A percentile compares a stretch with the other conserved stretches of the same genome.
Conservation (phyloP, 441 rosid species). For the Aquilaria agallochum region DNA sequence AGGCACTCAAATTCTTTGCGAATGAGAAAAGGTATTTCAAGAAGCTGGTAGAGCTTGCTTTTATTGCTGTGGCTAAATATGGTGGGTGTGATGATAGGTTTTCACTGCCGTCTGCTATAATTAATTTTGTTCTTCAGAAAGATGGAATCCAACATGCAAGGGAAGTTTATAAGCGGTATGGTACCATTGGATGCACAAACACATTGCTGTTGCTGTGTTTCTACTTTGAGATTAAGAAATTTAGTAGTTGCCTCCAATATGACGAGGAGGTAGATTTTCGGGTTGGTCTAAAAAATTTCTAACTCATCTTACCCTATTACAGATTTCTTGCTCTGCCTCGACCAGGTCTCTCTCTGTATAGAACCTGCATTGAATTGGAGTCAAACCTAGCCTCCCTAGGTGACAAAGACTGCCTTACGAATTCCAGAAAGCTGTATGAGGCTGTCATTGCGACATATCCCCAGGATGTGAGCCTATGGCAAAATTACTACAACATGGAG, state of each 20-base stretch:
- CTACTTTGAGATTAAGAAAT: too few species aligned
- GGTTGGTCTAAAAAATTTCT: constrained; percentile 7
- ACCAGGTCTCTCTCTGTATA: constrained; percentile 58
- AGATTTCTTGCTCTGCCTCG: constrained; percentile 77
- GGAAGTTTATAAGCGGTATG: constrained; percentile 61
- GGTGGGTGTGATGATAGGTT: constrained; percentile 53
- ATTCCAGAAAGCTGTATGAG: constrained; percentile 65
- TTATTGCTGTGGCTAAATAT: constrained; percentile 44
- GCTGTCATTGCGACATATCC: constrained; percentile 66
- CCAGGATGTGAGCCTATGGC: constrained; percentile 64
- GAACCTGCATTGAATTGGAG: constrained; percentile 79
- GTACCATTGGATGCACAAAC: background rate
- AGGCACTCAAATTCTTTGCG: constrained; percentile 67
- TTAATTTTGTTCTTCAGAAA: constrained; percentile 54
- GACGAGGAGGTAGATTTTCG: background rate
- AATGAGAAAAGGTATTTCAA: constrained; percentile 43
- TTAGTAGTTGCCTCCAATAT: background rate
- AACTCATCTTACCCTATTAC: constrained; percentile 20
- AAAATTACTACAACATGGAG: constrained; percentile 66
- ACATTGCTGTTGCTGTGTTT: background rate
- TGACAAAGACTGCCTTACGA: constrained; percentile 49
- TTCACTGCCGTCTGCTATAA: constrained; percentile 54
- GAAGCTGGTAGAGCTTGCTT: constrained; percentile 66
- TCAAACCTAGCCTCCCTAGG: constrained; percentile 50
- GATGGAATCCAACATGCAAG: constrained; percentile 63